phyloP scores from a whole-genome alignment of 1,139 yeast species.

The Protomyces gravidus region DNA sequence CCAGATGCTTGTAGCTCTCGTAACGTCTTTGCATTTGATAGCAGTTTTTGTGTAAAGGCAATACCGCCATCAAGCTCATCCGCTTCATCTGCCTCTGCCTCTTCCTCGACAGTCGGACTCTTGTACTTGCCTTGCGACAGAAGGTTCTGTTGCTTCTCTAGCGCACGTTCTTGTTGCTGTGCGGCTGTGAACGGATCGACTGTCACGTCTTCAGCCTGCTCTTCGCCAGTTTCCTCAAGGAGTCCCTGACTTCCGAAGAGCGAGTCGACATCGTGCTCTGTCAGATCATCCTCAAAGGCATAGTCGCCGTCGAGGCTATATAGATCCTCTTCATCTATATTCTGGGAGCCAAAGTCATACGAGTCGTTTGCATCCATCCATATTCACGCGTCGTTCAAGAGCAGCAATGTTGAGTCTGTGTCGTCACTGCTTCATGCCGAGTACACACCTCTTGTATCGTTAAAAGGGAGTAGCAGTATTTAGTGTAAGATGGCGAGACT shows the following conservation, averaged over 20 bases:
- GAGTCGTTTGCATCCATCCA: not conserved
- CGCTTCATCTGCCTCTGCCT: not conserved
- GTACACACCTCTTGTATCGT: too few species aligned
- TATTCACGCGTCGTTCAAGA: not conserved
- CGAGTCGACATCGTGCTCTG: not conserved
- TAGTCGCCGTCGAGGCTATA: not conserved
- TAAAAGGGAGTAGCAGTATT: too few species aligned
- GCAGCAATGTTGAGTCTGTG: not conserved
- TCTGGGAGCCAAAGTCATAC: not conserved
- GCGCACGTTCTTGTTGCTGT: constrained; percentile 1
- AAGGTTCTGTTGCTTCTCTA: not conserved
- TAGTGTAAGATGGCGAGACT: too few species aligned
- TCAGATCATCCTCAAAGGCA: not conserved
- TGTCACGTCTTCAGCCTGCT: not conserved
- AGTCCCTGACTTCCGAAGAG: not conserved
- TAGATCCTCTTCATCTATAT: not conserved
- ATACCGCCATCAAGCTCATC: not conserved
- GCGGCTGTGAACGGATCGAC: constrained; percentile 27
- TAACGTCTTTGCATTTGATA: constrained; percentile 17
- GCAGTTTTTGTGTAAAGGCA: constrained; percentile 15
- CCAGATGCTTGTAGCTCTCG: constrained; percentile 2
- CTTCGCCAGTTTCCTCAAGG: not conserved
- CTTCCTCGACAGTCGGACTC: not conserved
- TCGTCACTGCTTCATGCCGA: not conserved
- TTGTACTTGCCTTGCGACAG: not conserved